Evolutionary conservation across 805 yeast genomes (phyloP).

Genomic region (Spathaspora hagerdaliae): DNA sequence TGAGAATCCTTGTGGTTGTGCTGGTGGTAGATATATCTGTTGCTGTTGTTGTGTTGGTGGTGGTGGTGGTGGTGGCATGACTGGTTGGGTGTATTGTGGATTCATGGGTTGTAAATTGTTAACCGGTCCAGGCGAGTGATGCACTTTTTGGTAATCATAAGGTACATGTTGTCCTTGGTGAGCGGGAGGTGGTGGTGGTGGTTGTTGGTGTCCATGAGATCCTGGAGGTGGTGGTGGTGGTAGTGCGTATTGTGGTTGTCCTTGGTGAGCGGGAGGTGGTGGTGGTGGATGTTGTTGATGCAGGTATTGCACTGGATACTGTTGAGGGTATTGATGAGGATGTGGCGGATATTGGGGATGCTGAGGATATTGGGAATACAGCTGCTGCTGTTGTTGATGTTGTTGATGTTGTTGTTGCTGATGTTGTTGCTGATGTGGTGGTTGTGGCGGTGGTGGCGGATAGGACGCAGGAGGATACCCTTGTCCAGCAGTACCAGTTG

Average conservation of each 20-base stretch:
- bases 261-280: not conserved
- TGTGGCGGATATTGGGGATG: constrained; percentile 1
- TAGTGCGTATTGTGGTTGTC: not conserved
- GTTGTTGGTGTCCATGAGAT: not conserved
- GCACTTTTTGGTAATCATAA: not conserved
- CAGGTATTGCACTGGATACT: not conserved
- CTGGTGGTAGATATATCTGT: not conserved
- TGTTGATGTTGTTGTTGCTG: not conserved
- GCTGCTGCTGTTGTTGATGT: not conserved
- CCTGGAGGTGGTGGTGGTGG: constrained; percentile 1
- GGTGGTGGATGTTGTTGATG: not conserved
- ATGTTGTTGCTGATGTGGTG: not conserved
- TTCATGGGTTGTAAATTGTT: not conserved
- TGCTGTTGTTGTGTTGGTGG: not conserved
- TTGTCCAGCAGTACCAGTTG: not conserved
- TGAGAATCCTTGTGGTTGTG: not conserved
- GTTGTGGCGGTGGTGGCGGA: not conserved
- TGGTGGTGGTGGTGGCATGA: not conserved
- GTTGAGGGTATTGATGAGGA: not conserved
- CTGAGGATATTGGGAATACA: not conserved
- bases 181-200: not conserved
- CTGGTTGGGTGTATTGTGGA: not conserved
- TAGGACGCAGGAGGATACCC: not conserved
- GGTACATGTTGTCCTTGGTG: not conserved
- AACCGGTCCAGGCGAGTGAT: too few relatives aligned